Conservation (phyloP, 192 early-diverging fungal genomes). For the Backusella liffmaniae region DNA sequence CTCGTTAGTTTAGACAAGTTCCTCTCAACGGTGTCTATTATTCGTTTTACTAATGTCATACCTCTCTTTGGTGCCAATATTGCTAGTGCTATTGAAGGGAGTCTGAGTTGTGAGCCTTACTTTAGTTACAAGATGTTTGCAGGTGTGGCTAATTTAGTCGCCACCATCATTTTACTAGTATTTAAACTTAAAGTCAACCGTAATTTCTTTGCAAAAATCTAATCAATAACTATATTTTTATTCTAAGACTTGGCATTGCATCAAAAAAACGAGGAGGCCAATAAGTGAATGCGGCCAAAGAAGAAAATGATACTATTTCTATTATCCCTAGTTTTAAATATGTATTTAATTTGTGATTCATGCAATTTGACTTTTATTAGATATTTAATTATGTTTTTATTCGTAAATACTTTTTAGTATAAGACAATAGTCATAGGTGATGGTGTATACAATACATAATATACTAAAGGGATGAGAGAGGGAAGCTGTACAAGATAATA, state of each 20-base stretch:
- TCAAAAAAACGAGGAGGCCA: too few species aligned
- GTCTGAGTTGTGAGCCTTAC: constrained; percentile 20
- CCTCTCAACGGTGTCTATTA: constrained; percentile 15
- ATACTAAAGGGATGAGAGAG: background rate
- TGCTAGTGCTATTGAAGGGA: constrained; percentile 31
- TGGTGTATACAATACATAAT: background rate
- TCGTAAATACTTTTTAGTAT: too few species aligned
- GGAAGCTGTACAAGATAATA: background rate
- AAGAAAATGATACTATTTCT: too few species aligned
- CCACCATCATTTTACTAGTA: background rate
- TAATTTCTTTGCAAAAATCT: constrained; percentile 16
- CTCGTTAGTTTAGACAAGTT: constrained; percentile 26
- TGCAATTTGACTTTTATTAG: too few species aligned
- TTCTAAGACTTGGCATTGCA: too few species aligned
- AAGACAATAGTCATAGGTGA: too few species aligned
- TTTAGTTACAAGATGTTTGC: constrained; percentile 45
- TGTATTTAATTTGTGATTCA: too few species aligned
- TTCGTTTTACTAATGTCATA: constrained; percentile 22
- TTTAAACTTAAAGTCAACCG: constrained; percentile 21
- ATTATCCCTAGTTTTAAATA: too few species aligned
- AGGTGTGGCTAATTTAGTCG: constrained; percentile 12
- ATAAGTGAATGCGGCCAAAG: too few species aligned
- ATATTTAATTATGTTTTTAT: too few species aligned
- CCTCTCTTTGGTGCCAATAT: constrained; percentile 34
- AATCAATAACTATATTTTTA: background rate